phyloP scores from a whole-genome alignment of 2,329 filamentous ascomycete species.

The Trichoderma koningiopsis region DNA sequence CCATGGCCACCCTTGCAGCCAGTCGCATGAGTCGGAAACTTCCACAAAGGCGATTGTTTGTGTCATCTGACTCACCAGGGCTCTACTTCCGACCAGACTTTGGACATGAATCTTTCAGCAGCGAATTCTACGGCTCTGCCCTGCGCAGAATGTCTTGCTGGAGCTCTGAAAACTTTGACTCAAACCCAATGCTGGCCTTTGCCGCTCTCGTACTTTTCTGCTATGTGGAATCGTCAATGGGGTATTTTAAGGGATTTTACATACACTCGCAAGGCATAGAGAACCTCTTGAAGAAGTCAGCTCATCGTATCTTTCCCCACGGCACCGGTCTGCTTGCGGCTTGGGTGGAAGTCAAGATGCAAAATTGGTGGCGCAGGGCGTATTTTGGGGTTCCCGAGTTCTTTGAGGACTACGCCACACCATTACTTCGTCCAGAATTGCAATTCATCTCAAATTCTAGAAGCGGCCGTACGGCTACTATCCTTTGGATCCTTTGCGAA shows the following conservation, averaged over 20 bases:
- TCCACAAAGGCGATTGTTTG: not conserved
- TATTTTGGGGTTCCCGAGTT: conserved; percentile 8
- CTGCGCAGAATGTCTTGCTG: not conserved
- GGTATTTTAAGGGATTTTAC: not conserved
- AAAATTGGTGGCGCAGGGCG: conserved; percentile 6
- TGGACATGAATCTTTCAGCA: not conserved
- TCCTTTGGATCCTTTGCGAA: conserved; percentile 9
- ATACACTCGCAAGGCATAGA: not conserved
- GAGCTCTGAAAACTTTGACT: not conserved
- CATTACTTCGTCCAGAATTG: not conserved
- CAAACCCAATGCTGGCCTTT: not conserved
- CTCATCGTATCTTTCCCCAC: not conserved
- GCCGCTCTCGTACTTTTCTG: not conserved
- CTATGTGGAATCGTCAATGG: not conserved
- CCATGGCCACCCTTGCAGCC: not conserved
- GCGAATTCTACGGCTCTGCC: not conserved
- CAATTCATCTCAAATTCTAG: not conserved
- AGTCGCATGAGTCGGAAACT: not conserved
- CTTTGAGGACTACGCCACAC: not conserved
- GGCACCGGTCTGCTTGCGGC: not conserved
- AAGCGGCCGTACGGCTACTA: not conserved
- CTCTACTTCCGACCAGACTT: not conserved
- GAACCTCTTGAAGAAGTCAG: not conserved
- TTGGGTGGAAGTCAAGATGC: conserved; percentile 8
- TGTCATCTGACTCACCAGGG: not conserved